Conservation (phyloP, 805 yeast species). For the Crinitomyces ghanaensis region DNA sequence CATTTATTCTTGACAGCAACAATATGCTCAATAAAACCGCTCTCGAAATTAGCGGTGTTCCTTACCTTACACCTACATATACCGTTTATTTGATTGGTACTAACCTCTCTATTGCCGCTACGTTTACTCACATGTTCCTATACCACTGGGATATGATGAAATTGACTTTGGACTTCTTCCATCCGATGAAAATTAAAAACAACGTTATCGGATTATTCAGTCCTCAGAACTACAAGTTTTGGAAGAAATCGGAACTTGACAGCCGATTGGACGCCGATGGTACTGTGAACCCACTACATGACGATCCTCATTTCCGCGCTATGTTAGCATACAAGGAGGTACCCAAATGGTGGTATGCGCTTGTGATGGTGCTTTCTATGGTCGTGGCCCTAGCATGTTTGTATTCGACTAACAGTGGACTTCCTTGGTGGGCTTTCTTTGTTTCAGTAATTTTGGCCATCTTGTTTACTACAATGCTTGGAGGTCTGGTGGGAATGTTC, state of each 20-base stretch:
- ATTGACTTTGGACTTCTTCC: constrained; percentile 20
- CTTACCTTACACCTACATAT: constrained; percentile 26
- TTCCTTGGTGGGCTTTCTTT: constrained; percentile 53
- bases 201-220: constrained; percentile 25
- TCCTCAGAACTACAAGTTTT: constrained; percentile 31
- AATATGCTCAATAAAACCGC: constrained; percentile 18
- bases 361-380: constrained; percentile 34
- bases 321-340: constrained; percentile 49
- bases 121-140: constrained; percentile 25
- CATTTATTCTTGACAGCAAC: constrained; percentile 20
- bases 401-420: constrained; percentile 27
- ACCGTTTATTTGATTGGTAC: constrained; percentile 25
- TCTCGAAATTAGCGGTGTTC: constrained; percentile 22
- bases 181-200: constrained; percentile 23
- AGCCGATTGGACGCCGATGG: constrained; percentile 12
- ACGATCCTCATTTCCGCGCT: constrained; percentile 48
- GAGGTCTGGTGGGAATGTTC: constrained; percentile 39
- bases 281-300: constrained; percentile 12
- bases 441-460: constrained; percentile 40
- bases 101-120: constrained; percentile 26
- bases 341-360: constrained; percentile 44
- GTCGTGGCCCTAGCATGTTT: constrained; percentile 37
- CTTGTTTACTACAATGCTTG: constrained; percentile 40
- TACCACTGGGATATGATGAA: constrained; percentile 22
- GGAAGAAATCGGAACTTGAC: constrained; percentile 26